Conservation (phyloP, 2,329 filamentous ascomycete species). For the Aspergillus sp. region DNA sequence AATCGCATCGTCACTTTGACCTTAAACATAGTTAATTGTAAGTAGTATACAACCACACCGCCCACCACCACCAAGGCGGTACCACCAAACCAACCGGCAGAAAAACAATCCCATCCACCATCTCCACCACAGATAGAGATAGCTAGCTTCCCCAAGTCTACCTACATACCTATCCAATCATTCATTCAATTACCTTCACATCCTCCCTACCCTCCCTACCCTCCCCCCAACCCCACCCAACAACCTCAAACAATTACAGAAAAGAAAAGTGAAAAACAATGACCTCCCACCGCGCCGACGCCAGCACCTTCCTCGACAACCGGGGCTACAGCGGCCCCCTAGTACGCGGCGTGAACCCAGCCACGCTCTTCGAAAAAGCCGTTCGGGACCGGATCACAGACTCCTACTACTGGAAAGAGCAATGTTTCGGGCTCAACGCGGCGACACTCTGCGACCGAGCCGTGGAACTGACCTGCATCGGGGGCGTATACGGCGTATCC, state of each 20-base stretch:
- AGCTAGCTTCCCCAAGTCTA: too few relatives aligned
- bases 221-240: constrained; percentile 10
- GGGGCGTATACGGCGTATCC: constrained; percentile 79
- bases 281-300: constrained; percentile 72
- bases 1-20: too few relatives aligned
- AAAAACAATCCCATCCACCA: too few relatives aligned
- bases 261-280: constrained; percentile 30
- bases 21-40: too few relatives aligned
- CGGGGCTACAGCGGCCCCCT: constrained; percentile 76
- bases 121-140: too few relatives aligned
- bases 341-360: constrained; percentile 87
- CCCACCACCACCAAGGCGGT: too few relatives aligned
- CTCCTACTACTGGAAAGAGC: constrained; percentile 97
- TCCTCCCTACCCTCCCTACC: not conserved
- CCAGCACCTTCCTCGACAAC: constrained; percentile 77
- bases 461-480: constrained; percentile 78
- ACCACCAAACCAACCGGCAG: too few relatives aligned
- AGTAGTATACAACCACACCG: too few relatives aligned
- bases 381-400: constrained; percentile 94
- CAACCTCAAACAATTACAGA: constrained; percentile 26
- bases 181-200: too few relatives aligned
- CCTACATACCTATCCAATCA: too few relatives aligned
- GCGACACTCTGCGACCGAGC: constrained; percentile 83
- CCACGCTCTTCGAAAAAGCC: constrained; percentile 93
- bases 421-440: constrained; percentile 92